Conservation (phyloP, 257 asterid genomes). For the Petunia axillaris region DNA sequence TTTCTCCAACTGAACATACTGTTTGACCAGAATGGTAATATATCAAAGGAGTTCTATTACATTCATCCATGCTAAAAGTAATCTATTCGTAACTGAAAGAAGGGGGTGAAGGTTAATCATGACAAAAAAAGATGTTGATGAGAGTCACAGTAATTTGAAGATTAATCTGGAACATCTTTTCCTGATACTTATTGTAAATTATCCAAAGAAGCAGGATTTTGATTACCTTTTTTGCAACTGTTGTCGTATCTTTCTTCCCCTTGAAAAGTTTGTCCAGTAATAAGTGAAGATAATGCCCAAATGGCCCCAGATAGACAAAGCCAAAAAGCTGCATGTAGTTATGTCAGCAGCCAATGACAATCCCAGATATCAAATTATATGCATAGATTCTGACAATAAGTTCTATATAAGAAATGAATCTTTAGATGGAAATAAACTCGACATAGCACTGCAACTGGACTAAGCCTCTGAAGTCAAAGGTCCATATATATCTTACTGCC, state of each 20-base stretch:
- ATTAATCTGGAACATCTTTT: neutral
- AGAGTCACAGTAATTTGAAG: neutral
- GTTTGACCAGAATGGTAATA: neutral
- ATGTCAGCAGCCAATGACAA: neutral
- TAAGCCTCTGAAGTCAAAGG: neutral
- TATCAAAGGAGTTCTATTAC: neutral
- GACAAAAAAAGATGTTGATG: neutral
- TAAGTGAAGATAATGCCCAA: slow-evolving; percentile 85
- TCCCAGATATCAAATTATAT: slow-evolving; percentile 1
- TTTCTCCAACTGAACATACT: neutral
- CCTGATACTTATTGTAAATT: neutral
- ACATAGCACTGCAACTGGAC: neutral
- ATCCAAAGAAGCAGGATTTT: neutral
- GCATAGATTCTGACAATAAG: neutral
- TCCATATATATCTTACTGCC: neutral
- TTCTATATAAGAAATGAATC: neutral
- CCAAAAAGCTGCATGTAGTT: slow-evolving; percentile 68
- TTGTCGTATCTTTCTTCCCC: slow-evolving; percentile 85
- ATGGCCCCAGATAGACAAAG: slow-evolving; percentile 88
- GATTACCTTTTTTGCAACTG: slow-evolving; percentile 89
- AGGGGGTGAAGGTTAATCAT: neutral
- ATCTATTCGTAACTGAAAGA: neutral
- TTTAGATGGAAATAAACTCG: neutral
- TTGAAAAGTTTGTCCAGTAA: slow-evolving; percentile 83
- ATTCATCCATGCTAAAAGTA: neutral